Base-by-base conservation (phyloP, 2,329 filamentous ascomycete species). In the Verticillium longisporum region DNA sequence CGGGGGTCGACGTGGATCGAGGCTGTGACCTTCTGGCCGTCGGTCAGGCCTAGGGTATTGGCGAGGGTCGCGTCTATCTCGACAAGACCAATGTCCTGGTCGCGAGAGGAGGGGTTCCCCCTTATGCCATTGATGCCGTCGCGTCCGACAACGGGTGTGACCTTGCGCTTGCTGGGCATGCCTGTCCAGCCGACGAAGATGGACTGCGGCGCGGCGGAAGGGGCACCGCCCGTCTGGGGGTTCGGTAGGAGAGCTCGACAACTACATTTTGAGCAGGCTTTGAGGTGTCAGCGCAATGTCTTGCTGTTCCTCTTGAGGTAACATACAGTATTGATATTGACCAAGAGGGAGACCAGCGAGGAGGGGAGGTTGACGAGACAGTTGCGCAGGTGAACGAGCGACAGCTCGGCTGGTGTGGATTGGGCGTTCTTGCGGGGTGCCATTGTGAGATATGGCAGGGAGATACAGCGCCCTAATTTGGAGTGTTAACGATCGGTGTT, bases 121-220 rank as follows among this genome's bases (percentile, higher is more conserved):
- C 86, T 80, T 37, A 78, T 77, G 26, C 83, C 81, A 66, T 78
- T 84, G 67, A 92, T 83, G 1, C 91, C 89, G 70, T 95, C 90
- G 66, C 88, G 86, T 61, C 85, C 83, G 33, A 95, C 86, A 33
- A 93, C 82, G 1, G 91, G 85, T 13, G 88, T 85, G 67, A 90
- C 78, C 73, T 87, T 90, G 70, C 91, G 87, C 81, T 93, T 96
- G 80, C 93, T 97, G 66, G 92, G 90, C 91, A 99, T 96, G 68
- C 95, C 95, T 11, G 95, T 97, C 95, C 95, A 99, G 73, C 95
- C 95, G 62, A 96, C 82, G 72, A 90, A 99, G 68, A 96, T 82
- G 56, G 91, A 96, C 69, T 86, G 84, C 59, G 78, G 75, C 60
- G 54, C 7, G 13, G 31, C 4, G 26, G 54, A 15, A 15, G 45